Conservation (phyloP, 2,329 filamentous ascomycete genomes). For the Colletotrichum ledebouriae region DNA sequence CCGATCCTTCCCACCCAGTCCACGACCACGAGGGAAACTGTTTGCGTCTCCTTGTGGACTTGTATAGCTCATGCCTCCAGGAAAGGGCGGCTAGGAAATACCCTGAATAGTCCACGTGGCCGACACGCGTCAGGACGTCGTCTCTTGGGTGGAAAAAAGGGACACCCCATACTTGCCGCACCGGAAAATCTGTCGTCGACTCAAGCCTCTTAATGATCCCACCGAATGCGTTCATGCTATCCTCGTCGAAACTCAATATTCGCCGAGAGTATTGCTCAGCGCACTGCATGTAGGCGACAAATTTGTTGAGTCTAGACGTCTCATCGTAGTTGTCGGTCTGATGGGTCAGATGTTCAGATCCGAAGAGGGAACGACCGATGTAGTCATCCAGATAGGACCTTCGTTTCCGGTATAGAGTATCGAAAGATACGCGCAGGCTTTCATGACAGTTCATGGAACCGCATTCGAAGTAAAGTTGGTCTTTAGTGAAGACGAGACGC, state of each 20-base stretch:
- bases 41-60: constrained; percentile 18
- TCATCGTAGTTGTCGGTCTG: background rate
- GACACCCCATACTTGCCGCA: constrained; percentile 24
- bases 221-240: constrained; percentile 18
- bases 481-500: constrained; percentile 46
- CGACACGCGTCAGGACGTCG: background rate
- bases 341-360: constrained; percentile 14
- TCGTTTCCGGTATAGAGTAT: constrained; percentile 7
- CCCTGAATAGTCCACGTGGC: constrained; percentile 5
- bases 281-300: constrained; percentile 19
- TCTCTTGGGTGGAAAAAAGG: constrained; percentile 16
- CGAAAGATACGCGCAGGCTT: constrained; percentile 20
- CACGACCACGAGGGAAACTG: constrained; percentile 29
- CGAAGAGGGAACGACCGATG: constrained; percentile 22
- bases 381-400: constrained; percentile 17
- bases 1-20: constrained; percentile 26
- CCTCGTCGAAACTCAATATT: constrained; percentile 19
- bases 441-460: constrained; percentile 23
- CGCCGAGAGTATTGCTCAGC: constrained; percentile 25
- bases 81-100: constrained; percentile 12
- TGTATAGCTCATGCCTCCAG: constrained; percentile 26
- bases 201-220: constrained; percentile 21
- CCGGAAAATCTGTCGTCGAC: constrained; percentile 5
- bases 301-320: constrained; percentile 21
- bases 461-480: constrained; percentile 48